A percentile compares a stretch with the other conserved stretches of the same genome.
These are phyloP conservation scores for Huntiella omanensis DNA, from an alignment of 2,329 filamentous ascomycete species.

Conservation along the genomic window DNA sequence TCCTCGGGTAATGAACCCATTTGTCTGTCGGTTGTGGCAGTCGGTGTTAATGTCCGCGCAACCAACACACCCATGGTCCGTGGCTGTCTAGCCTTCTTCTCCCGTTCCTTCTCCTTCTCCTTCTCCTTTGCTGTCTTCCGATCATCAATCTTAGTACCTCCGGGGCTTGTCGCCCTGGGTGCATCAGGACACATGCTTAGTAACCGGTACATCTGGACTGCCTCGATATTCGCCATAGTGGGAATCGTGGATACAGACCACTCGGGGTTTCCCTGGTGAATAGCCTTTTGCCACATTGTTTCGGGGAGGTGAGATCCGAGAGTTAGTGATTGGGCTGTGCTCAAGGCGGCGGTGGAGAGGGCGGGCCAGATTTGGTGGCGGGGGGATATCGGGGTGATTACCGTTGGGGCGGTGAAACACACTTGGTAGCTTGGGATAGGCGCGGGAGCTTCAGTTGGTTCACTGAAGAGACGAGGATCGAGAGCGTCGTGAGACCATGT, in stretches of 20 bases:
- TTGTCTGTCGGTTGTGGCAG: conserved; percentile 9
- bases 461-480: conserved; percentile 8
- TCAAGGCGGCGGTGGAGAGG: neutral
- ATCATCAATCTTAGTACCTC: neutral
- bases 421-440: neutral
- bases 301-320: conserved; percentile 4
- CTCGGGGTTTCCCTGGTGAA: conserved; percentile 1
- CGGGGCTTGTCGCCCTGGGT: neutral
- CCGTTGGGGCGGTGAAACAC: no score
- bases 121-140: neutral
- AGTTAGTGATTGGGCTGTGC: conserved; percentile 1
- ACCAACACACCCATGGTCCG: conserved; percentile 7
- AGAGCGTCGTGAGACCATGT: neutral
- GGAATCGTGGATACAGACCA: neutral
- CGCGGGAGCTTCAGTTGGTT: neutral
- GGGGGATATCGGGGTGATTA: no score
- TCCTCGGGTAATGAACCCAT: conserved; percentile 9
- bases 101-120: conserved; percentile 3
- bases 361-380: neutral
- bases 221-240: conserved; percentile 8
- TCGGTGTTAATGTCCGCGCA: conserved; percentile 1
- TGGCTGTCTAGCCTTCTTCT: conserved; percentile 7
- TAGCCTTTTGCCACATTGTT: conserved; percentile 9
- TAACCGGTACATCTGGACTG: conserved; percentile 9
- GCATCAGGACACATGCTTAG: conserved; percentile 6